These are phyloP conservation scores for Hypoxylon sp. DNA, from an alignment of 2,329 filamentous ascomycete genomes.

Conservation along the genomic window DNA sequence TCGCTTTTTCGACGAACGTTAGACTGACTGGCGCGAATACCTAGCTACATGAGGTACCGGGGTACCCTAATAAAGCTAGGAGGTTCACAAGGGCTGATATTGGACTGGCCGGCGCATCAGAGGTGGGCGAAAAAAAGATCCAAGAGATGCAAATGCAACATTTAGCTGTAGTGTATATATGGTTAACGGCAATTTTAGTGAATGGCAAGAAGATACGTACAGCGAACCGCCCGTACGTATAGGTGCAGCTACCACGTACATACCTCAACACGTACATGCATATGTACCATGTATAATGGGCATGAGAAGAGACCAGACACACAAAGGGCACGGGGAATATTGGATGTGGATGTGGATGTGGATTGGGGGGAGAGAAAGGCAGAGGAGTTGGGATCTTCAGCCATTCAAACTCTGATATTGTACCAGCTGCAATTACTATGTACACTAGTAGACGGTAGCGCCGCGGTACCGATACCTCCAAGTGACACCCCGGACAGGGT, in stretches of 20 bases:
- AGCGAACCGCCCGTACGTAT: background rate
- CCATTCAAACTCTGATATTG: constrained; percentile 45
- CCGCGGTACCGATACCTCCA: constrained; percentile 34
- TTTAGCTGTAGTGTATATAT: constrained; percentile 8
- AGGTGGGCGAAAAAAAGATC: constrained; percentile 16
- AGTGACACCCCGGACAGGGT: constrained; percentile 2
- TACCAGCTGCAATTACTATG: constrained; percentile 41
- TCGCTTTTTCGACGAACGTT: constrained; percentile 36
- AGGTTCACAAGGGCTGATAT: constrained; percentile 40
- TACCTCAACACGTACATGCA: constrained; percentile 7
- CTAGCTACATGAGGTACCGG: constrained; percentile 32
- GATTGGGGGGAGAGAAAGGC: constrained; percentile 2
- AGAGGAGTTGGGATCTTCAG: constrained; percentile 42
- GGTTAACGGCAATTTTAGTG: constrained; percentile 19
- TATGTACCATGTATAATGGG: background rate
- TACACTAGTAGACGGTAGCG: constrained; percentile 32
- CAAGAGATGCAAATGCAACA: constrained; percentile 40
- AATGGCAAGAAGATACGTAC: background rate
- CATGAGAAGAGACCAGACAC: constrained; percentile 21
- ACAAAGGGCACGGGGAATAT: constrained; percentile 35
- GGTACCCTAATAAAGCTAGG: constrained; percentile 40
- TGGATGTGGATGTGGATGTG: constrained; percentile 17
- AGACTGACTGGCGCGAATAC: constrained; percentile 19
- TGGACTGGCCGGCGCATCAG: constrained; percentile 33
- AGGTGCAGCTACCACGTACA: background rate